These are phyloP conservation scores for Ceratobasidium sp. DNA, from an alignment of 1,284 basidiomycete genomes.

Conservation along the genomic window DNA sequence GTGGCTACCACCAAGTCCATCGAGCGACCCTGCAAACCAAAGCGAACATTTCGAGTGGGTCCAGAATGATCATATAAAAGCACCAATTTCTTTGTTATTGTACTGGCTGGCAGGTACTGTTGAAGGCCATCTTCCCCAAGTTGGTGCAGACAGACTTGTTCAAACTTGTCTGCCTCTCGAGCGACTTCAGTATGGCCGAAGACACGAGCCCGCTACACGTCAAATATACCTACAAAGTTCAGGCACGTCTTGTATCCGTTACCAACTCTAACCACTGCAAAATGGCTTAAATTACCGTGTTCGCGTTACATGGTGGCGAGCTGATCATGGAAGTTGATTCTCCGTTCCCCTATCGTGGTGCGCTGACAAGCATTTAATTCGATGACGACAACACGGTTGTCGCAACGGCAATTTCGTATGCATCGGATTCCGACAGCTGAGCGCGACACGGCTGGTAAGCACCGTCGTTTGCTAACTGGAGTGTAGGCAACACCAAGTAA, in stretches of 20 bases:
- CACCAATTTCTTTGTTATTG: constrained; percentile 99
- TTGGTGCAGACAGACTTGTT: constrained; percentile 91
- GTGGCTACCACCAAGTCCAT: constrained; percentile 77
- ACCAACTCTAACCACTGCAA: constrained; percentile 93
- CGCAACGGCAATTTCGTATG: no score
- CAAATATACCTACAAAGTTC: constrained; percentile 89
- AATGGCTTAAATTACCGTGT: constrained; percentile 89
- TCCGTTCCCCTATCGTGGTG: constrained; percentile 95
- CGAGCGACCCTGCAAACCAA: constrained; percentile 91
- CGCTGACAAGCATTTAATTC: no score
- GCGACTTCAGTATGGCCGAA: constrained; percentile 90
- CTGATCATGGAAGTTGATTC: constrained; percentile 93
- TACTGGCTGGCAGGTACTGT: constrained; percentile 97
- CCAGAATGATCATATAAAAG: constrained; percentile 72
- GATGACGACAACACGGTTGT: no score
- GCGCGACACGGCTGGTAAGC: no score
- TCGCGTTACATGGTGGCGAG: constrained; percentile 74
- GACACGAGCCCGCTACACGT: constrained; percentile 78
- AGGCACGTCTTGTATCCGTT: constrained; percentile 88
- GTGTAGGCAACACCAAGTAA: no score
- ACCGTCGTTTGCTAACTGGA: no score
- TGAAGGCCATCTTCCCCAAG: constrained; percentile 95
- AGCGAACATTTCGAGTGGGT: constrained; percentile 86
- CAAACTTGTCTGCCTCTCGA: constrained; percentile 95
- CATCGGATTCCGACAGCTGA: no score